Base-by-base conservation (phyloP, 371 early-diverging fungal species). In the Mortierella sp. region DNA sequence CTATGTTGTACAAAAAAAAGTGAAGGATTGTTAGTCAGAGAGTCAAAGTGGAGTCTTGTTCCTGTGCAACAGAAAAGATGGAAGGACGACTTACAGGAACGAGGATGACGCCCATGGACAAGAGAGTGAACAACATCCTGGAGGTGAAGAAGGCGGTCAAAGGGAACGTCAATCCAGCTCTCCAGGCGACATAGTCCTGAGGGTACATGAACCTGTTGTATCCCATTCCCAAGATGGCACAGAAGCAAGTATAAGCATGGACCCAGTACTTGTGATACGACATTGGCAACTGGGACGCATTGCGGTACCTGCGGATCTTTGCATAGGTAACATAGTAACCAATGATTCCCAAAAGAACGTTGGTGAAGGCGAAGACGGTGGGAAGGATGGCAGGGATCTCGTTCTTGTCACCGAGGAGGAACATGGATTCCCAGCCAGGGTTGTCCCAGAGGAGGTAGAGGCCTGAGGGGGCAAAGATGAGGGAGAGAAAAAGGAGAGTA, bases 381-480 rank as follows among this genome's bases (percentile, higher is more conserved):
- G 84, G 84, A 41, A 84, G 41, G 54, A 84, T 74, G 32, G 84
- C 84, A 63, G 81, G 84, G 74, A 84, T 84, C 27, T 84, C 84
- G 41, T 84, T 84, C 84, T 84, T 84, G 79, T 84, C 84, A 27
- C 84, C 84, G 48, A 84, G 79, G 48, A 84, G 44, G 24, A 78
- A 84, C 84, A 84, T 84, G 65, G 81, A 81, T 46, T 84, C 84
- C 84, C 84, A 84, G 32, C 84, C 84, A 1, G 81, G 81, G 54
- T 84, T 84, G 65, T 84, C 84, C 84, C 84, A 84, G 68, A 84
- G 79, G 48, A 84, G 78, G 41, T 76, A 84, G 27, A 84, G 81
- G 6, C 84, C 84, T 24, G 84, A 84, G 63, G 84, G 84, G 2
- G 84, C 84, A 84, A 84, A 84, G 74, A 84, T 84, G 32, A 84